Evolutionary conservation across 169 alveolate species (phyloP), one percentile per base, ranked within the genome.

Genomic region (Plasmodium yoelii): DNA sequence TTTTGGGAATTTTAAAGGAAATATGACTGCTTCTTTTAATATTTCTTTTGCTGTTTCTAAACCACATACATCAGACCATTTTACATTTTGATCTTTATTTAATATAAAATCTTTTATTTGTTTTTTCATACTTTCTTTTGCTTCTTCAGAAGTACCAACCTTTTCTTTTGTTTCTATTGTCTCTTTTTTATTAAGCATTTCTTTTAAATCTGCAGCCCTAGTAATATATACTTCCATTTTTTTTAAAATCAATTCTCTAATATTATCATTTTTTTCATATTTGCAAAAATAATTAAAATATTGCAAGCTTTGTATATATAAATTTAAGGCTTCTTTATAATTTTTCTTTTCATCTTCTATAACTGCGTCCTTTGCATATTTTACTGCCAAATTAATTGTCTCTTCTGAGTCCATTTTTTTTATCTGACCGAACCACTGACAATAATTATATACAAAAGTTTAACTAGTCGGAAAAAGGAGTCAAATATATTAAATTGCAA

Each of bases 41-140:
- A 98, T 80, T 60, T 96, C 92, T 87, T 98, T 98, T 0, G 99
- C 99, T 39, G 93, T 90, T 28, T 97, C 99, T 64, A 97, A 95
- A 6, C 99, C 99, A 47, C 98, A 98, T 1, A 98, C 97, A 92
- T 98, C 99, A 53, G 95, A 94, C 99, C 99, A 98, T 87, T 95
- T 96, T 5, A 98, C 97, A 92, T 96, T 97, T 13, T 98, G 87
- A 12, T 92, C 87, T 55, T 73, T 73, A 39, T 73, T 49, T 42
- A 92, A 61, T 56, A 92, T 68, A 68, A 80, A 64, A 13, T 74
- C 87, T 51, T 65, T 72, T 28, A 91, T 55, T 51, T 68, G 77
- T 34, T 73, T 89, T 65, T 89, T 69, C 74, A 89, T 91, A 77
- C 42, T 92, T 71, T 44, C 91, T 64, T 63, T 92, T 44, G 46